Evolutionary conservation across 139 green algal species (phyloP), one percentile per base, ranked within the genome.

Genomic region (Microglena sp.): DNA sequence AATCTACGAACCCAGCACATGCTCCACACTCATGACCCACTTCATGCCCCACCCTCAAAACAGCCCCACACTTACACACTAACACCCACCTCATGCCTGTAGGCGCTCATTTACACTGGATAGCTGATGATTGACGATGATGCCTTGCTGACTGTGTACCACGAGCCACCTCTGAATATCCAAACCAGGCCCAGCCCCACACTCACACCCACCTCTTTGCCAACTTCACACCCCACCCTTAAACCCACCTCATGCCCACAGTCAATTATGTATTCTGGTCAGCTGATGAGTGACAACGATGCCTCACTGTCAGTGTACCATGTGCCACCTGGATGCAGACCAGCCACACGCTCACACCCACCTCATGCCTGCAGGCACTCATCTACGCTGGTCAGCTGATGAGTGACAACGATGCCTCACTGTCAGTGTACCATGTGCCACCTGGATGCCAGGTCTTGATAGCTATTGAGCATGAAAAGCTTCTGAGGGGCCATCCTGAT

Each of bases 391-490:
- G 87, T 4, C 82, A 94, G 79, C 45, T 66, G 22, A 89, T 96
- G 86, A 70, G 63, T 0, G 73, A 96, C 35, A 35, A 80, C 64
- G 68, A 78, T 29, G 75, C 73, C 45, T 55, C 50, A n/a, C 65
- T 97, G 44, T 62, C 50, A 1, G 68, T 83, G 15, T 97, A 95
- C 73, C 79, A 87, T 32, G 91, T 97, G 7, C 90, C 91, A 2
- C 87, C 86, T 45, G 88, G 90, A 32, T 96, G 90, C 77, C 83
- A 95, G 63, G 69, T 60, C 36, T 63, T 96, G 58, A 90, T 96
- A 34, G 88, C 88, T 6, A 91, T 95, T 28, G 90, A 96, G 72
- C 69, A 67, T 0, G 86, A 84, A 32, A 92, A 93, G 81, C 75
- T 96, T 56, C 68, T 82, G 26, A 64, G 76, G 18, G 75, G 82